Evolutionary conservation across 352 stramenopile genomes (phyloP).

Genomic region (Saprolegnia diclina): DNA sequence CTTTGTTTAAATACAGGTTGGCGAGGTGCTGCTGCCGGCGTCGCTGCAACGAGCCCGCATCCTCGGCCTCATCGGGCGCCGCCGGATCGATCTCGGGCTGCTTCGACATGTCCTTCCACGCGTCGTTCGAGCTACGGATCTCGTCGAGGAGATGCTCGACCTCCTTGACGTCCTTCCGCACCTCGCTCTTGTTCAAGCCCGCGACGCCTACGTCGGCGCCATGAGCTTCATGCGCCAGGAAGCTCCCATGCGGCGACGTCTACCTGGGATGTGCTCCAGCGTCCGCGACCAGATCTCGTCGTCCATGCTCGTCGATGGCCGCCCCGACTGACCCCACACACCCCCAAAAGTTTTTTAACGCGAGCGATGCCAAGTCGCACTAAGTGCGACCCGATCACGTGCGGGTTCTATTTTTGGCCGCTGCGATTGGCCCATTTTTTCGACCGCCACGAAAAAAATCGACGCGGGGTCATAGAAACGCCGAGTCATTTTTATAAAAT

Average conservation of each 20-base stretch:
- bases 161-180: constrained; percentile 27
- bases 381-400: not conserved
- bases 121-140: not conserved
- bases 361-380: constrained; percentile 14
- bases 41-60: not conserved
- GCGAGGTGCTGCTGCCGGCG: constrained; percentile 25
- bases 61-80: constrained; percentile 7
- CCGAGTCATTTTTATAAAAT: constrained; percentile 9
- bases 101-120: constrained; percentile 6
- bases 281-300: constrained; percentile 22
- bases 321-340: constrained; percentile 22
- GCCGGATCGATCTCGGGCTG: constrained; percentile 5
- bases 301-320: constrained; percentile 15
- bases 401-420: constrained; percentile 12
- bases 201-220: constrained; percentile 11
- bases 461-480: not conserved
- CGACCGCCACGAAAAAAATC: constrained; percentile 3
- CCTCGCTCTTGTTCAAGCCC: constrained; percentile 25
- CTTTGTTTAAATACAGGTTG: constrained; percentile 28
- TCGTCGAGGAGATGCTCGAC: constrained; percentile 24
- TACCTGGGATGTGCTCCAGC: constrained; percentile 27
- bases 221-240: constrained; percentile 10
- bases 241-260: not conserved
- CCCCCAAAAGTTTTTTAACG: constrained; percentile 25
- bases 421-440: constrained; percentile 10